phyloP scores from a whole-genome alignment of 352 stramenopile genomes.

The Globisporangium heterothallicum region DNA sequence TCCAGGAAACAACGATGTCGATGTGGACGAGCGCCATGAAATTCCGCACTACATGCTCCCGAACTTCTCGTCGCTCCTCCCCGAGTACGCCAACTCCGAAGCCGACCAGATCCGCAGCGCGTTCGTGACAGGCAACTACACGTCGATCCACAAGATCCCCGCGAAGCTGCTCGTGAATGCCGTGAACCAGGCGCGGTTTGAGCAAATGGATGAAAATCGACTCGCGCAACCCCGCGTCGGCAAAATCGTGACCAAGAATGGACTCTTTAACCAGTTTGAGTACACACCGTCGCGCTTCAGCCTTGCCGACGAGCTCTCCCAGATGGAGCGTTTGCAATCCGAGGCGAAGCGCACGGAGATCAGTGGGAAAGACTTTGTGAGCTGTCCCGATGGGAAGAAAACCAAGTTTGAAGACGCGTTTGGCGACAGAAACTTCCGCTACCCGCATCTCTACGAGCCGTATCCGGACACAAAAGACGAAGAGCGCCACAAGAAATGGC shows the following conservation, averaged over 20 bases:
- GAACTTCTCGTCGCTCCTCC: slow-evolving; percentile 77
- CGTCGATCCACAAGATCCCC: slow-evolving; percentile 65
- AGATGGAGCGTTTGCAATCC: slow-evolving; percentile 56
- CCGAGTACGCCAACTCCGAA: slow-evolving; percentile 76
- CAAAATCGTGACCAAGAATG: slow-evolving; percentile 61
- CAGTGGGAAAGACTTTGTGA: slow-evolving; percentile 67
- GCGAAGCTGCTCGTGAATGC: slow-evolving; percentile 40
- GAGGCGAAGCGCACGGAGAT: slow-evolving; percentile 70
- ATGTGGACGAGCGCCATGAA: slow-evolving; percentile 3
- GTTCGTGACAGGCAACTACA: slow-evolving; percentile 61
- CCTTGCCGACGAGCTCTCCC: slow-evolving; percentile 51
- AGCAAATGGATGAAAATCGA: slow-evolving; percentile 78
- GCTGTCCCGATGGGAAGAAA: slow-evolving; percentile 29
- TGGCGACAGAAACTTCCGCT: slow-evolving; percentile 38
- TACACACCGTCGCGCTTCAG: slow-evolving; percentile 69
- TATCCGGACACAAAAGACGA: slow-evolving; percentile 54
- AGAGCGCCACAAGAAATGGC: slow-evolving; percentile 48
- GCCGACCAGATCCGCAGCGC: slow-evolving; percentile 70
- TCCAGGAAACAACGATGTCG: slow-evolving; percentile 8
- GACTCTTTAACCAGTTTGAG: slow-evolving; percentile 74
- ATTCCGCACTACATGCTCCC: slow-evolving; percentile 77
- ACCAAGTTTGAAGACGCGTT: slow-evolving; percentile 81
- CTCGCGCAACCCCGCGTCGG: slow-evolving; percentile 25
- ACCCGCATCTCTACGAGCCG: slow-evolving; percentile 65
- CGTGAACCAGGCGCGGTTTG: slow-evolving; percentile 59